Percentiles rank a stretch among this genome's conserved stretches.
phyloP scores from a whole-genome alignment of 495 filamentous ascomycete species.

The Lasiosphaeria ovina region DNA sequence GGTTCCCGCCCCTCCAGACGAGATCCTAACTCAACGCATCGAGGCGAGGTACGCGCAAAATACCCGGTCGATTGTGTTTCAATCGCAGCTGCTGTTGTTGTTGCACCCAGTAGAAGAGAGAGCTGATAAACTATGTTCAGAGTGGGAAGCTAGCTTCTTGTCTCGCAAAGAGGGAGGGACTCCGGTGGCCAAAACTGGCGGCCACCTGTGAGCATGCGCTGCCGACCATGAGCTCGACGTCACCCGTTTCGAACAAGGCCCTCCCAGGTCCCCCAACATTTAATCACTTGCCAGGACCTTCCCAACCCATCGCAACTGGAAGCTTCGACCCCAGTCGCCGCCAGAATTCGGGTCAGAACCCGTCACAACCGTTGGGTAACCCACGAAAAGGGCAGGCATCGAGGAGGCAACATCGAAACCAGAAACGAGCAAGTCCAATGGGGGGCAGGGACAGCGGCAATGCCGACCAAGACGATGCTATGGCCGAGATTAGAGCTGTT shows the following conservation, averaged over 20 bases:
- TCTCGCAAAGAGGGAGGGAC: background rate
- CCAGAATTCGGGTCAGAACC: slow-evolving; percentile 54
- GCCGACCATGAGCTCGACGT: slow-evolving; percentile 45
- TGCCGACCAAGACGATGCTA: slow-evolving; percentile 66
- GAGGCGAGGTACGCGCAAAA: background rate
- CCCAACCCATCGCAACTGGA: slow-evolving; percentile 29
- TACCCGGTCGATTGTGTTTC: background rate
- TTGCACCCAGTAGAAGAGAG: background rate
- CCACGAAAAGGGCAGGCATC: slow-evolving; percentile 71
- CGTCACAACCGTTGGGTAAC: slow-evolving; percentile 51
- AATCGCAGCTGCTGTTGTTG: background rate
- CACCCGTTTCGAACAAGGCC: slow-evolving; percentile 44
- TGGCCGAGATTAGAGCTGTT: slow-evolving; percentile 82
- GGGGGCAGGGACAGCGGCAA: slow-evolving; percentile 21
- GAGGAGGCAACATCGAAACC: slow-evolving; percentile 69
- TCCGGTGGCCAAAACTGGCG: background rate
- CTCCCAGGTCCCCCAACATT: slow-evolving; percentile 32
- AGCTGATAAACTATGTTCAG: background rate
- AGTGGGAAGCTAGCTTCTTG: background rate
- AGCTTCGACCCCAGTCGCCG: slow-evolving; percentile 60
- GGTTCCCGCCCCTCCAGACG: background rate
- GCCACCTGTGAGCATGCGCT: background rate
- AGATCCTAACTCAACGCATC: background rate
- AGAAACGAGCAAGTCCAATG: slow-evolving; percentile 42
- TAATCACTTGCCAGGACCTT: slow-evolving; percentile 23